Evolutionary conservation across 441 rosid genomes (phyloP).

Genomic region (Gossypium gossypioides): DNA sequence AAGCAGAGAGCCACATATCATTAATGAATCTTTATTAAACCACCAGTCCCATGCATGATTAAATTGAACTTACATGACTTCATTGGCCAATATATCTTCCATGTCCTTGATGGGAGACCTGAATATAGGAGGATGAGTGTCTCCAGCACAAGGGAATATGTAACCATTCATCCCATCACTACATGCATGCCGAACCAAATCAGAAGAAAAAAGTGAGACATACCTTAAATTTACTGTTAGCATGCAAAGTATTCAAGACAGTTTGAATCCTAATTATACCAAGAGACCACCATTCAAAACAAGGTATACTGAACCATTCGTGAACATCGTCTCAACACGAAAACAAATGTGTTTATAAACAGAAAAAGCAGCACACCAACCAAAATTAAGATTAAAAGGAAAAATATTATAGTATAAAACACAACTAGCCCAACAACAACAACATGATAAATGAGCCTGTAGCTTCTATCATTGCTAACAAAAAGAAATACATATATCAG

Average conservation of each 20-base stretch:
- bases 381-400: background rate
- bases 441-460: background rate
- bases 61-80: conserved; percentile 54
- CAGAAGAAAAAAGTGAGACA: conserved; percentile 23
- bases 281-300: background rate
- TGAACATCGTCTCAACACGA: background rate
- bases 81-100: conserved; percentile 78
- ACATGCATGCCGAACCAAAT: conserved; percentile 41
- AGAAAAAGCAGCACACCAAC: background rate
- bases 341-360: background rate
- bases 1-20: background rate
- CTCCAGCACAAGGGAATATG: conserved; percentile 66
- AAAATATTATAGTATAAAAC: background rate
- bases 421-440: background rate
- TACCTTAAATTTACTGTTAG: background rate
- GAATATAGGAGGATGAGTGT: conserved; percentile 63
- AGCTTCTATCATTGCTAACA: background rate
- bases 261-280: background rate
- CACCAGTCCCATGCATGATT: background rate
- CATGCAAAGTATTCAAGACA: conserved; percentile 1
- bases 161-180: conserved; percentile 93
- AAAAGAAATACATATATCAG: background rate
- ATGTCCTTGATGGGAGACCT: conserved; percentile 67
- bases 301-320: background rate
- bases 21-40: background rate